Conservation (phyloP, 257 asterid species). For the Solanum chaucha region DNA sequence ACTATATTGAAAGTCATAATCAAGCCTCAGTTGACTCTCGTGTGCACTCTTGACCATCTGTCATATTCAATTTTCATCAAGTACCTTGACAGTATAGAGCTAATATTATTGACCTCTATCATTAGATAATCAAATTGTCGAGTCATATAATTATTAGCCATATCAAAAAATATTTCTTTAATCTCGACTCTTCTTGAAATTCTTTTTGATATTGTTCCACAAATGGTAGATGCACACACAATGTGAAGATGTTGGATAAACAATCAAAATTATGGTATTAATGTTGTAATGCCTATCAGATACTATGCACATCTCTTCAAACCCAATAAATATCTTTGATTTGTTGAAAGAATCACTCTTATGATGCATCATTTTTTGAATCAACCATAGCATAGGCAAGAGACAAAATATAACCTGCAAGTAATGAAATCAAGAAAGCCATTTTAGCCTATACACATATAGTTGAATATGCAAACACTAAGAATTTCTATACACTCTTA, state of each 20-base stretch:
- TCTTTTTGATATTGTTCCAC: background rate
- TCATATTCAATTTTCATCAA: background rate
- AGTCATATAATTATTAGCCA: background rate
- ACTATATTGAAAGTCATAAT: background rate
- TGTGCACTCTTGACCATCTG: background rate
- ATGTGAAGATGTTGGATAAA: background rate
- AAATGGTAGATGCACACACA: background rate
- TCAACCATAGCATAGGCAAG: background rate
- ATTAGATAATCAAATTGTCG: background rate
- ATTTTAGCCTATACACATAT: background rate
- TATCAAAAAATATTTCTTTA: background rate
- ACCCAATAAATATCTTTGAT: background rate
- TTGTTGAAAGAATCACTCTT: background rate
- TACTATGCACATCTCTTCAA: background rate
- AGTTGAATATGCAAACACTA: background rate
- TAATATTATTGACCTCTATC: background rate
- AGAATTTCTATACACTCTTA: background rate
- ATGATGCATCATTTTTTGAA: background rate
- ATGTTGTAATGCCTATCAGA: background rate
- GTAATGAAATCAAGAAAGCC: background rate
- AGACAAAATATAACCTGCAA: background rate
- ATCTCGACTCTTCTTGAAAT: background rate
- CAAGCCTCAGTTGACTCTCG: background rate
- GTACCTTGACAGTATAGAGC: background rate
- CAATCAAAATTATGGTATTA: background rate